Evolutionary conservation across 2,329 filamentous ascomycete species (phyloP).

Genomic region (Phaeosphaeriaceae sp.): DNA sequence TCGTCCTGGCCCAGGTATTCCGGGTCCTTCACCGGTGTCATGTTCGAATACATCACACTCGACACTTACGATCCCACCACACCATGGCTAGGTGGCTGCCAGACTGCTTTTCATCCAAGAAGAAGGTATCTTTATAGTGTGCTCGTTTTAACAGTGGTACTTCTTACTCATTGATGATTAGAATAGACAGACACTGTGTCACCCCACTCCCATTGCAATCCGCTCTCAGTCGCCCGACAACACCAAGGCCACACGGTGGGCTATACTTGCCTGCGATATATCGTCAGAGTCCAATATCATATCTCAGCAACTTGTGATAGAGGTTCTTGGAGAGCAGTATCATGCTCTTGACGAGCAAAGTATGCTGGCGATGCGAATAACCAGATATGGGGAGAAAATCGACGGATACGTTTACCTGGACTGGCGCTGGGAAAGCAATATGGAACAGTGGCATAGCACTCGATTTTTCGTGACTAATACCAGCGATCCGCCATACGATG

Average conservation of each 20-base stretch:
- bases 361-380: background rate
- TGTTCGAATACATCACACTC: too few relatives aligned
- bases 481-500: background rate
- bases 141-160: too few relatives aligned
- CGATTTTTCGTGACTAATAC: conserved; percentile 6
- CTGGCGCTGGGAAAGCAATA: conserved; percentile 1
- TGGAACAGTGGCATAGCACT: background rate
- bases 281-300: conserved; percentile 1
- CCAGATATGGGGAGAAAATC: background rate
- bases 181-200: background rate
- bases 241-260: background rate
- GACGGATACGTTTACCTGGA: conserved; percentile 3
- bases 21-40: too few relatives aligned
- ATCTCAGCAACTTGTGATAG: conserved; percentile 1
- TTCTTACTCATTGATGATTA: background rate
- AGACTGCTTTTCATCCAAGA: too few relatives aligned
- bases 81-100: too few relatives aligned
- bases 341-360: background rate
- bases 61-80: too few relatives aligned
- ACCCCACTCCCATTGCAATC: conserved; percentile 1
- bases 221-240: background rate
- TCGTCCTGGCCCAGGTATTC: too few relatives aligned
- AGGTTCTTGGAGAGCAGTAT: conserved; percentile 1
- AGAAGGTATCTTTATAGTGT: too few relatives aligned
- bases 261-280: conserved; percentile 2